These are phyloP conservation scores for Pyracantha coccinea DNA, from an alignment of 331 rosid species.

Conservation along the genomic window DNA sequence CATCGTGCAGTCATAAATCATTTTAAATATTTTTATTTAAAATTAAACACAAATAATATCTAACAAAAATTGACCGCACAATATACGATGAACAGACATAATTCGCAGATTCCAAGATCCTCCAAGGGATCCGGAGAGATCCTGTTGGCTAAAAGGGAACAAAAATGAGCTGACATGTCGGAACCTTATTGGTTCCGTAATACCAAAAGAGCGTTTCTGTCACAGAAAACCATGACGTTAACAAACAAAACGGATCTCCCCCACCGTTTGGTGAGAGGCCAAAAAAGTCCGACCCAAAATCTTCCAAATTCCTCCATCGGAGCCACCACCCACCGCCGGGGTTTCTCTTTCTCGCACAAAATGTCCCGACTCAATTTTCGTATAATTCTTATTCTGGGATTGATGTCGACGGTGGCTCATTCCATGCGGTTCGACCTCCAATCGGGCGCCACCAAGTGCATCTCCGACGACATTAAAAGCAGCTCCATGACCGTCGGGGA, in stretches of 20 bases:
- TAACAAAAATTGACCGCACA: no score
- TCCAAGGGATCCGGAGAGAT: no score
- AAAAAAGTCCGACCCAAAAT: conserved; percentile 1
- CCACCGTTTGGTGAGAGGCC: not conserved
- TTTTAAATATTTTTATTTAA: no score
- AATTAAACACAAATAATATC: no score
- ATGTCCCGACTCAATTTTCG: not conserved
- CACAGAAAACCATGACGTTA: not conserved
- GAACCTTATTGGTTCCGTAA: not conserved
- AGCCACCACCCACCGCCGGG: not conserved
- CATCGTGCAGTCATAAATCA: no score
- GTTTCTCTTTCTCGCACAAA: not conserved
- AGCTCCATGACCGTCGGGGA: conserved; percentile 69
- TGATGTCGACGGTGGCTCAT: conserved; percentile 9
- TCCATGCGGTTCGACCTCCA: conserved; percentile 66
- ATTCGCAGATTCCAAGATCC: no score
- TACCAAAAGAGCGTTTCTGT: not conserved
- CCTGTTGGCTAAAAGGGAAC: no score
- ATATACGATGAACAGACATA: no score
- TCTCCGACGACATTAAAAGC: conserved; percentile 67
- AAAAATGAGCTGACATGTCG: not conserved
- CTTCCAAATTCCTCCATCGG: not conserved
- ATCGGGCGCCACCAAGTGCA: conserved; percentile 65
- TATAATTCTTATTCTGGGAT: not conserved
- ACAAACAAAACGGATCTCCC: not conserved